Percentiles rank a stretch among this genome's conserved stretches.
phyloP scores from a whole-genome alignment of 352 stramenopile species.

The Plasmopara muralis region DNA sequence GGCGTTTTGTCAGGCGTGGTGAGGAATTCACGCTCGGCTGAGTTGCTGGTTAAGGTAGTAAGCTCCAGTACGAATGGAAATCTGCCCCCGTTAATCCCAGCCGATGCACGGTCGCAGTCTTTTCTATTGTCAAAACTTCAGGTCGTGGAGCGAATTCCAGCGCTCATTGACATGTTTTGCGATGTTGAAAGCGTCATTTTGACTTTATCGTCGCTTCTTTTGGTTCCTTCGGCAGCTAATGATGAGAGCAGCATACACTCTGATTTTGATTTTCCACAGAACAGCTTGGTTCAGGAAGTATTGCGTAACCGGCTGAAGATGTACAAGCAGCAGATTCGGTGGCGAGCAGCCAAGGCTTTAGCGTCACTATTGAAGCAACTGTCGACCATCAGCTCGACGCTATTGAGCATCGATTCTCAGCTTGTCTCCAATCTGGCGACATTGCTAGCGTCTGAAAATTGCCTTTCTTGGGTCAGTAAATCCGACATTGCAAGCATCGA shows the following conservation, averaged over 20 bases:
- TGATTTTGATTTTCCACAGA: conserved; percentile 58
- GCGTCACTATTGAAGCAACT: conserved; percentile 68
- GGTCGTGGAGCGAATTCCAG: conserved; percentile 62
- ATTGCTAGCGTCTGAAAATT: conserved; percentile 53
- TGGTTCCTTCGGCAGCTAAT: conserved; percentile 16
- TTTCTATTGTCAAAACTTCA: conserved; percentile 52
- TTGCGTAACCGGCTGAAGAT: conserved; percentile 49
- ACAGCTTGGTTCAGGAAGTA: conserved; percentile 53
- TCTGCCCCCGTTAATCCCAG: conserved; percentile 11
- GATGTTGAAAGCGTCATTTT: conserved; percentile 45
- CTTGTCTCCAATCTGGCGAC: conserved; percentile 53
- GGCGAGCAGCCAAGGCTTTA: conserved; percentile 70
- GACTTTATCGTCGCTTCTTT: conserved; percentile 45
- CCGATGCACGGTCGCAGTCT: conserved; percentile 13
- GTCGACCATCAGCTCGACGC: conserved; percentile 24
- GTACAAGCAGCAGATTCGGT: conserved; percentile 78
- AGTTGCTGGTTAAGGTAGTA: conserved; percentile 34
- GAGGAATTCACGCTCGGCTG: conserved; percentile 29
- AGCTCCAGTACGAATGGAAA: conserved; percentile 8
- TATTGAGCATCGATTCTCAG: conserved; percentile 52
- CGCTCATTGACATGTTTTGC: conserved; percentile 75
- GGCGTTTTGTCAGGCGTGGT: conserved; percentile 37
- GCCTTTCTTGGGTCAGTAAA: conserved; percentile 23
- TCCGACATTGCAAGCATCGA: conserved; percentile 11
- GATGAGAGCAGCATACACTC: conserved; percentile 28